Percentiles rank a stretch among this genome's conserved stretches.
Evolutionary conservation across 805 yeast species (phyloP).

Genomic region (Yamadazyma ubonensis): DNA sequence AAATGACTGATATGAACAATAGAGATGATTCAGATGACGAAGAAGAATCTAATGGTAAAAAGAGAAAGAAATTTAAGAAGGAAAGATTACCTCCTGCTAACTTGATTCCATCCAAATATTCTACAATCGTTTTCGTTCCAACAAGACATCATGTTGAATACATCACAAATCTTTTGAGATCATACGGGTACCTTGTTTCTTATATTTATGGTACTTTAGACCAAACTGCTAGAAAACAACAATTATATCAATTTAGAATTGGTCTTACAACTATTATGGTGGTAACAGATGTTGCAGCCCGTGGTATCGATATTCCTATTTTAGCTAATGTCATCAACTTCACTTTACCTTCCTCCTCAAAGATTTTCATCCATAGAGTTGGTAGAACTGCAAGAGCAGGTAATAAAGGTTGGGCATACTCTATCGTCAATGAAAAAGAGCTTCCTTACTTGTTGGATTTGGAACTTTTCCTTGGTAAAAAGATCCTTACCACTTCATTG

Average conservation of each 20-base stretch:
- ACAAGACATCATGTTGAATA: constrained; percentile 98
- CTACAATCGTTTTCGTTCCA: constrained; percentile 93
- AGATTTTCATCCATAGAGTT: constrained; percentile 93
- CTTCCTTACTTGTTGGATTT: constrained; percentile 87
- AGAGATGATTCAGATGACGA: constrained; percentile 54
- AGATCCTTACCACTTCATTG: constrained; percentile 69
- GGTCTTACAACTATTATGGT: constrained; percentile 86
- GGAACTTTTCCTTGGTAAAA: constrained; percentile 85
- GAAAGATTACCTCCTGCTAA: constrained; percentile 73
- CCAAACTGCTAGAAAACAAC: constrained; percentile 91
- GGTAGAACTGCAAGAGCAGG: constrained; percentile 99
- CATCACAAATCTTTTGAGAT: constrained; percentile 63
- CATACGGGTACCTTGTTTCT: constrained; percentile 82
- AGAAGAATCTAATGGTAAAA: constrained; percentile 41
- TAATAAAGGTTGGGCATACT: constrained; percentile 95
- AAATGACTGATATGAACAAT: constrained; percentile 48
- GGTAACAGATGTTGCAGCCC: constrained; percentile 97
- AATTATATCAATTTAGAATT: constrained; percentile 76
- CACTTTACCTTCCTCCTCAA: constrained; percentile 87
- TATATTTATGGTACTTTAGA: constrained; percentile 93
- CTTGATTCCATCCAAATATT: constrained; percentile 76
- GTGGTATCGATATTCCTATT: constrained; percentile 98
- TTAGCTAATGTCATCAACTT: constrained; percentile 92
- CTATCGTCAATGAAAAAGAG: constrained; percentile 81
- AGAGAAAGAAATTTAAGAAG: constrained; percentile 45